These are phyloP conservation scores for Aspergillus asperescens DNA, from an alignment of 495 filamentous ascomycete species.

Conservation along the genomic window DNA sequence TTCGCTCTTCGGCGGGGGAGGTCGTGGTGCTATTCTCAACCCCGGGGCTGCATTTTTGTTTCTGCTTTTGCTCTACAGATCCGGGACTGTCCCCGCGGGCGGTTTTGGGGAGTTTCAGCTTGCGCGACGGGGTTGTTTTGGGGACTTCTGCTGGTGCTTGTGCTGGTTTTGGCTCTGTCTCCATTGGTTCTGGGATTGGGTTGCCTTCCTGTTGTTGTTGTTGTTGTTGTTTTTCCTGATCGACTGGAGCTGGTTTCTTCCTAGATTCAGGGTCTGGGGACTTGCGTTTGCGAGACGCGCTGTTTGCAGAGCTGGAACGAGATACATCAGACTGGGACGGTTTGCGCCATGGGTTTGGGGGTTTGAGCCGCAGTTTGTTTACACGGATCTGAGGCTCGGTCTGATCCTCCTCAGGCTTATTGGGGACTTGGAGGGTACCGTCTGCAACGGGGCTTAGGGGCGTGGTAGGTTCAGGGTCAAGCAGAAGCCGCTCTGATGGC, in stretches of 20 bases:
- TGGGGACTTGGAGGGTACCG: background rate
- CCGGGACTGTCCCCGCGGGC: slow-evolving; percentile 37
- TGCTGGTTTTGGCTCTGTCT: slow-evolving; percentile 4
- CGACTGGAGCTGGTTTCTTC: background rate
- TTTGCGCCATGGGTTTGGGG: slow-evolving; percentile 20
- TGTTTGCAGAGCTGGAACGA: slow-evolving; percentile 29
- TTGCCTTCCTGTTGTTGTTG: background rate
- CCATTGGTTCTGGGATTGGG: background rate
- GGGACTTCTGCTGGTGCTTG: background rate
- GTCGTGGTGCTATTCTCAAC: background rate
- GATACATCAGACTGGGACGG: background rate
- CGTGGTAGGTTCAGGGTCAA: slow-evolving; percentile 17
- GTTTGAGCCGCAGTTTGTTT: background rate
- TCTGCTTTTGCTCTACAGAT: slow-evolving; percentile 32
- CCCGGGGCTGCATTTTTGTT: slow-evolving; percentile 1
- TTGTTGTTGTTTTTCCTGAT: slow-evolving; percentile 8
- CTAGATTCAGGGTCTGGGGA: slow-evolving; percentile 34
- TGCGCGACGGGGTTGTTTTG: slow-evolving; percentile 21
- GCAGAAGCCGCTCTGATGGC: slow-evolving; percentile 54
- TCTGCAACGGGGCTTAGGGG: slow-evolving; percentile 18
- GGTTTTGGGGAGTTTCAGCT: slow-evolving; percentile 36
- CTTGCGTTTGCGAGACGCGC: slow-evolving; percentile 41
- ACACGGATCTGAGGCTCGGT: background rate
- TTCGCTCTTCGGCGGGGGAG: slow-evolving; percentile 13
- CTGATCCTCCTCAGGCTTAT: too few species aligned